phyloP scores from a whole-genome alignment of 768 basidiomycete species.

The Coprinopsis marcescibilis region DNA sequence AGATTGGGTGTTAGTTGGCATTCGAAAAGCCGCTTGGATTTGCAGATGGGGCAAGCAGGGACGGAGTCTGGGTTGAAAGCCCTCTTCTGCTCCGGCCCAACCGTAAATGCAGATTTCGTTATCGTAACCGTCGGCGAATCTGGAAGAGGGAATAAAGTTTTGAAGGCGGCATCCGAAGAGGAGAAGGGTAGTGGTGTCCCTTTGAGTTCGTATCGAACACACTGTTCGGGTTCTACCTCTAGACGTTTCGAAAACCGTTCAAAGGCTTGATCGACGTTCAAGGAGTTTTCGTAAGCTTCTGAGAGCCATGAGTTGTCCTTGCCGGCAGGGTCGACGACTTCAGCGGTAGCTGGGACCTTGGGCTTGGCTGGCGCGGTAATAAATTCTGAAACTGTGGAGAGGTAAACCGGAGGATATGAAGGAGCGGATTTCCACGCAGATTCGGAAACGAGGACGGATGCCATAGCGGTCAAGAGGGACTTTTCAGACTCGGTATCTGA shows the following conservation, averaged over 20 bases:
- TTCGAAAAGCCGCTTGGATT: slow-evolving; percentile 71
- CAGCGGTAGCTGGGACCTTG: slow-evolving; percentile 38
- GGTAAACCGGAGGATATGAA: slow-evolving; percentile 60
- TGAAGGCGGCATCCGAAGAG: slow-evolving; percentile 60
- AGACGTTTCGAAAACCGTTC: slow-evolving; percentile 77
- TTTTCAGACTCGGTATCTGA: slow-evolving; percentile 35
- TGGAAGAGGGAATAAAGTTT: slow-evolving; percentile 65
- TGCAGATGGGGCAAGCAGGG: slow-evolving; percentile 64
- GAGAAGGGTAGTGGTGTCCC: slow-evolving; percentile 83
- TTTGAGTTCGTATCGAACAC: slow-evolving; percentile 89
- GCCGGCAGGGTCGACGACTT: slow-evolving; percentile 36
- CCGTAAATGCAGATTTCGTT: slow-evolving; percentile 57
- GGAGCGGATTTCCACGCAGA: slow-evolving; percentile 68
- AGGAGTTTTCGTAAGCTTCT: slow-evolving; percentile 78
- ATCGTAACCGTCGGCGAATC: slow-evolving; percentile 42
- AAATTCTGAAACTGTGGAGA: slow-evolving; percentile 73
- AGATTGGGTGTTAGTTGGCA: slow-evolving; percentile 94
- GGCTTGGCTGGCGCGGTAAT: slow-evolving; percentile 51
- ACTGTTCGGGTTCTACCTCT: slow-evolving; percentile 70
- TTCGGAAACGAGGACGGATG: slow-evolving; percentile 46
- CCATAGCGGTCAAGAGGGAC: slow-evolving; percentile 53
- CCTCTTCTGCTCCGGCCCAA: slow-evolving; percentile 41
- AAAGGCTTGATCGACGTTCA: slow-evolving; percentile 80
- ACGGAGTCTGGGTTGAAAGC: slow-evolving; percentile 51
- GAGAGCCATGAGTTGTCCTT: slow-evolving; percentile 53